These are phyloP conservation scores for Magnaporthiopsis rhizophila DNA, from an alignment of 2,329 filamentous ascomycete species.

Conservation along the genomic window DNA sequence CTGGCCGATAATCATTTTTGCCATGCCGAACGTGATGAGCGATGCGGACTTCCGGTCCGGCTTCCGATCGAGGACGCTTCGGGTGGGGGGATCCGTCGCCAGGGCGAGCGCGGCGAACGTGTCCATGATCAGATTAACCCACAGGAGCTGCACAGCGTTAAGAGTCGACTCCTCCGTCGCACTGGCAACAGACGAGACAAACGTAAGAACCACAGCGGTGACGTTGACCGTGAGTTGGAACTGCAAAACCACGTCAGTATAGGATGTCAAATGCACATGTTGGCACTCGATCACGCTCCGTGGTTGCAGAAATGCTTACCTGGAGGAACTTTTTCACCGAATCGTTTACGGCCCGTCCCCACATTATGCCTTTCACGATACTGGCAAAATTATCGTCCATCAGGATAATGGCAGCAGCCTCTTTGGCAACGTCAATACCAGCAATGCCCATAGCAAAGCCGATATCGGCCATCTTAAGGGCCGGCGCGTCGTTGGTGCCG, in stretches of 20 bases:
- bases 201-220: slow-evolving; percentile 79
- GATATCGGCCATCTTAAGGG: slow-evolving; percentile 72
- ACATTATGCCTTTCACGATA: slow-evolving; percentile 77
- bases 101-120: slow-evolving; percentile 69
- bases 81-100: too few relatives aligned
- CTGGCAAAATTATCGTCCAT: slow-evolving; percentile 86
- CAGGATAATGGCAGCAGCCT: too few relatives aligned
- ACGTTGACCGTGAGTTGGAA: slow-evolving; percentile 85
- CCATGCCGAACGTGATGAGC: too few relatives aligned
- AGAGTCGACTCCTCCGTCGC: slow-evolving; percentile 64
- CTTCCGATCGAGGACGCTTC: too few relatives aligned
- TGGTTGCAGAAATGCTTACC: too few relatives aligned
- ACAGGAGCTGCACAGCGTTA: slow-evolving; percentile 83
- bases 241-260: slow-evolving; percentile 5
- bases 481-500: slow-evolving; percentile 76
- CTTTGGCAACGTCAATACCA: slow-evolving; percentile 77
- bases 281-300: too few relatives aligned
- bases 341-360: slow-evolving; percentile 72
- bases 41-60: too few relatives aligned
- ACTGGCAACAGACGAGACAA: slow-evolving; percentile 76
- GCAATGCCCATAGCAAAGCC: slow-evolving; percentile 83
- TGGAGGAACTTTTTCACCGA: slow-evolving; percentile 67
- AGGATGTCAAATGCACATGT: not conserved
- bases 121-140: slow-evolving; percentile 98
- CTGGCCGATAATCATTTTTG: too few relatives aligned